A percentile compares a stretch with the other conserved stretches of the same genome.
Conservation (phyloP, 2,329 filamentous ascomycete genomes). For the Venturia effusa region DNA sequence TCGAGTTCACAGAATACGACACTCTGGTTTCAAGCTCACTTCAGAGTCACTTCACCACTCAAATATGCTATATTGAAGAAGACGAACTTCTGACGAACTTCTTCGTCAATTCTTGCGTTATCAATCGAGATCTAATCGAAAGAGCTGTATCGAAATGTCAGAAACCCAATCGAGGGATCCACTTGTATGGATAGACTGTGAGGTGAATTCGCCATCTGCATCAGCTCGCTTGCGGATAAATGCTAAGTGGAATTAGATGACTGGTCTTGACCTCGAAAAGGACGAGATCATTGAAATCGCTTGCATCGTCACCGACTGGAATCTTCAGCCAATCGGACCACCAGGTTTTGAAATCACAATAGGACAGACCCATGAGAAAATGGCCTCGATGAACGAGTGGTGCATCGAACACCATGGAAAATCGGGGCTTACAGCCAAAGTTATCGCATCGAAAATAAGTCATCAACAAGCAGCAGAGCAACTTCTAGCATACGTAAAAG, state of each 20-base stretch:
- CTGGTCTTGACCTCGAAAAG: conserved; percentile 63
- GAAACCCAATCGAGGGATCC: conserved; percentile 48
- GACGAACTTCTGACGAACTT: too few relatives aligned
- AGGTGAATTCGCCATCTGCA: conserved; percentile 31
- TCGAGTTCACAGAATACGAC: not conserved
- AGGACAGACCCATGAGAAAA: conserved; percentile 56
- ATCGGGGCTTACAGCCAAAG: conserved; percentile 71
- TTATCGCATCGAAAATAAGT: conserved; percentile 61
- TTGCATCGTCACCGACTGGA: conserved; percentile 77
- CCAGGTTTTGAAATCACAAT: conserved; percentile 71
- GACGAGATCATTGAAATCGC: conserved; percentile 88
- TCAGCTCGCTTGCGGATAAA: too few relatives aligned
- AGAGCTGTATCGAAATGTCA: conserved; percentile 20
- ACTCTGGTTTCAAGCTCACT: not conserved
- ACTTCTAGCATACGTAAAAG: conserved; percentile 68
- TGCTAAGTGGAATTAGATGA: conserved; percentile 58
- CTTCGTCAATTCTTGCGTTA: too few relatives aligned
- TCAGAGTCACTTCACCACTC: not conserved
- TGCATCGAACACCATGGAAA: conserved; percentile 68
- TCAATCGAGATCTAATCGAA: too few relatives aligned
- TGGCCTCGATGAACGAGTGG: conserved; percentile 82
- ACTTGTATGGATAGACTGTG: conserved; percentile 79
- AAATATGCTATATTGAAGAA: not conserved
- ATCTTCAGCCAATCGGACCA: conserved; percentile 65
- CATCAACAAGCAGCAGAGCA: conserved; percentile 59